Percentiles rank a stretch among this genome's conserved stretches.
Conservation (phyloP, 192 early-diverging fungal species). For the Podochytrium sp. region DNA sequence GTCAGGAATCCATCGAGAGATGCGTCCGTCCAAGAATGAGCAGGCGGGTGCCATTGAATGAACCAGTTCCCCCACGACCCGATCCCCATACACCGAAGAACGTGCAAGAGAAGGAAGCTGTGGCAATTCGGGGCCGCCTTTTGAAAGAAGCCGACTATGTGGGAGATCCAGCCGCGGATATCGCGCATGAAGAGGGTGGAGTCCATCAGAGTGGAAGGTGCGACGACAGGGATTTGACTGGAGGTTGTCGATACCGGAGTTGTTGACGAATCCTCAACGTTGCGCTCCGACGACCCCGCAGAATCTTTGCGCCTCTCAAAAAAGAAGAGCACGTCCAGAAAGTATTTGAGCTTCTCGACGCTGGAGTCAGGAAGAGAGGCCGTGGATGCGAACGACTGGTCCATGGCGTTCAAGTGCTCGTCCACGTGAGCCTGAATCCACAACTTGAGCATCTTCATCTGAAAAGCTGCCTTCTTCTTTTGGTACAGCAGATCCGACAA, state of each 20-base stretch:
- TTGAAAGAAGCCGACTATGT: constrained; percentile 26
- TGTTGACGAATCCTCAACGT: not conserved
- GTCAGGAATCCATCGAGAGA: constrained; percentile 40
- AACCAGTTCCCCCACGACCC: constrained; percentile 37
- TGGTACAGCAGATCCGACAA: not conserved
- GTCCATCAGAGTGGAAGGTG: constrained; percentile 7
- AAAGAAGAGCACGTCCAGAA: constrained; percentile 34
- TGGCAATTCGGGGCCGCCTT: not conserved
- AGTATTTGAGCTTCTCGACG: constrained; percentile 27
- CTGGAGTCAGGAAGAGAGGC: not conserved
- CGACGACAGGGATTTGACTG: not conserved
- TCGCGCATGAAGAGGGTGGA: constrained; percentile 27
- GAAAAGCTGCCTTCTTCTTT: constrained; percentile 17
- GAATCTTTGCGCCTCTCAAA: constrained; percentile 19
- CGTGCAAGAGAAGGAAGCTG: constrained; percentile 36
- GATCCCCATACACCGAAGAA: constrained; percentile 40
- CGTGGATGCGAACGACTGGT: not conserved
- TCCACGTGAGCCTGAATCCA: constrained; percentile 37
- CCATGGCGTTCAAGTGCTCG: constrained; percentile 22
- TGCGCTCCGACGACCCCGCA: not conserved
- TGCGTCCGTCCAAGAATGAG: constrained; percentile 18
- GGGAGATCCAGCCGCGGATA: constrained; percentile 40
- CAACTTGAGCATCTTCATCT: constrained; percentile 30
- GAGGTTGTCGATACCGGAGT: not conserved
- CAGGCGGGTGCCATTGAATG: constrained; percentile 41